Base-by-base conservation (phyloP, 352 stramenopile genomes). In the Albugo candida region DNA sequence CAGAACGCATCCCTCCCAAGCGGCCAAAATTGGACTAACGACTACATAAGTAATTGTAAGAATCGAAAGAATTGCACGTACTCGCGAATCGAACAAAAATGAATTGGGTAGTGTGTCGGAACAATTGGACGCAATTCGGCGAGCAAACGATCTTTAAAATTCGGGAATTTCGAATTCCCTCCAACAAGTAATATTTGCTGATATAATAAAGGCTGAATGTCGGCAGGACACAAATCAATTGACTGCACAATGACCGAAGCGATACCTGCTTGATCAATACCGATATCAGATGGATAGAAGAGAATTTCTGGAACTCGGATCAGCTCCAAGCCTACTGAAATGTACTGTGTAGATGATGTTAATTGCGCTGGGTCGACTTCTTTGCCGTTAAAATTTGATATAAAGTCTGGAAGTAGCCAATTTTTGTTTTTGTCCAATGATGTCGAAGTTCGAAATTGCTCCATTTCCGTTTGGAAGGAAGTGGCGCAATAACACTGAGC, bases 261-360 rank as follows among this genome's bases (percentile, higher is more conserved):
- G 34, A 97, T 54, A 17, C 85, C 84, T 18, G 75, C 73, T 51
- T 96, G 85, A 35, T 73, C 49, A 39, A 97, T 61, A 11, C 80
- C 84, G 55, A 93, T 91, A 56, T 97, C 86, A 0, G 79, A 92
- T 20, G 88, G 88, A 52, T 83, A 70, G 55, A 96, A 97, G 19
- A 97, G 57, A 11, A 95, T 66, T 54, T 97, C 88, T 0, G 85
- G 85, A 18, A 94, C 81, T 0, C 75, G 60, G 48, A 96, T 75
- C 52, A 83, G 72, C 49, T 96, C 85, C 12, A 79, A 64, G n/a
- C 75, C 69, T 57, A 96, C 75, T 53, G 78, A 66, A 20, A 96
- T 54, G 16, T 73, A 63, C 54, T 95, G 76, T 12, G 74, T 55
- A 4, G 77, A 56, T 16, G 67, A 46, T 1, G 45, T 35, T 13